Percentiles rank a stretch among this genome's conserved stretches.
Evolutionary conservation across 768 basidiomycete genomes (phyloP).

Genomic region (Arthromyces matolae): DNA sequence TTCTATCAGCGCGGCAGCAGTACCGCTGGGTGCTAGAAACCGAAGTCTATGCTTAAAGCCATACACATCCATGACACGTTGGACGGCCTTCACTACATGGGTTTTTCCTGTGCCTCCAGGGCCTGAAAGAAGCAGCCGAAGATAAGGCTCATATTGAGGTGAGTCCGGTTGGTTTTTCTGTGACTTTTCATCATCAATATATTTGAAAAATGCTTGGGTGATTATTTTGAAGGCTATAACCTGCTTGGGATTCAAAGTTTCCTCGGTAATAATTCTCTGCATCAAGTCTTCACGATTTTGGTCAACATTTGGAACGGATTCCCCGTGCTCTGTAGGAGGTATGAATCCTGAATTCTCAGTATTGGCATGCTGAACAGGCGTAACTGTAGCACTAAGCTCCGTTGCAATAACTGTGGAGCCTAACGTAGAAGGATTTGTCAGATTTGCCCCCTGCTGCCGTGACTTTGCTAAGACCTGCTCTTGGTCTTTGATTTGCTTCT

Average conservation of each 20-base stretch:
- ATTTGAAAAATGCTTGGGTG: not conserved
- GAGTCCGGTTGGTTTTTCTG: not conserved
- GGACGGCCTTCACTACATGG: slow-evolving; percentile 24
- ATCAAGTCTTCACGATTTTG: not conserved
- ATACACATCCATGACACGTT: slow-evolving; percentile 19
- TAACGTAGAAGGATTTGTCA: not conserved
- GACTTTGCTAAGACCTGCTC: not conserved
- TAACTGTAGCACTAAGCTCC: too few species aligned
- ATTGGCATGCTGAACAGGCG: too few species aligned
- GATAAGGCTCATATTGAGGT: not conserved
- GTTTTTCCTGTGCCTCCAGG: slow-evolving; percentile 33
- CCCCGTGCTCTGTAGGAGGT: not conserved
- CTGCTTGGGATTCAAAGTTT: not conserved
- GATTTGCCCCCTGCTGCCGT: not conserved
- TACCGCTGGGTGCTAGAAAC: slow-evolving; percentile 24
- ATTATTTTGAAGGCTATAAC: not conserved
- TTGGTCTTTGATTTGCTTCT: not conserved
- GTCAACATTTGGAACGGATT: not conserved
- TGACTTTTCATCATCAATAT: not conserved
- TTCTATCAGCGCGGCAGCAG: slow-evolving; percentile 1
- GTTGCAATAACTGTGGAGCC: too few species aligned
- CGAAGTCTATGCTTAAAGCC: slow-evolving; percentile 19
- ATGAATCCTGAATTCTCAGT: too few species aligned
- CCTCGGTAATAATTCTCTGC: not conserved
- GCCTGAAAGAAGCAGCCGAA: slow-evolving; percentile 9